Base-by-base conservation (phyloP, 352 stramenopile species). In the Pythium pectinolyticum region DNA sequence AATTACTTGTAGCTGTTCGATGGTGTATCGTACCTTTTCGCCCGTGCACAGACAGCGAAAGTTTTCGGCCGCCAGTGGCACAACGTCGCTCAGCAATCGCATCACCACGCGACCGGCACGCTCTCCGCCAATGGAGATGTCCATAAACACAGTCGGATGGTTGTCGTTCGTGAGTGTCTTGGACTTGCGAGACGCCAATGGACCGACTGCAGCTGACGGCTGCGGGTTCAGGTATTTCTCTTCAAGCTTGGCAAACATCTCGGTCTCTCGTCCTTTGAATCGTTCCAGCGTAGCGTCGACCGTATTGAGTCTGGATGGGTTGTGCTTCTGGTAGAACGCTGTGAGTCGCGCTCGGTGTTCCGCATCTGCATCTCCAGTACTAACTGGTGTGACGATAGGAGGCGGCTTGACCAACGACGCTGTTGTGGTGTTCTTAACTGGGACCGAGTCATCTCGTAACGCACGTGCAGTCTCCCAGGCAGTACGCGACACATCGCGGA, bases 51-150 rank as follows among this genome's bases (percentile, higher is more conserved):
- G 62, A 30, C 75, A 89, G 15, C 82, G 83, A 70, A 99, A 99
- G 70, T 99, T 99, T 66, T 99, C 94, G 17, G 92, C 95, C 46
- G 97, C 96, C 60, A 97, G 95, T 19, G 96, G 96, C 30, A 90
- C 93, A 51, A 87, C 73, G 73, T 98, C 89, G 53, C 90, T 92
- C 20, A 98, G 97, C 24, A 99, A 78, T 64, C 98, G 92, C 78
- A 99, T 91, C 65, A 98, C 94, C 57, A 99, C 92, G 27, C 95
- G 76, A 27, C 96, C 96, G 1, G 87, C 78, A 15, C 82, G 74
- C 32, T 78, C 73, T 14, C 78, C 85, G 28, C 83, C 84, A 45
- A 98, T 90, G 19, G 80, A 84, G 57, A 99, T 86, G 73, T 99
- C 95, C 65, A 99, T 97, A 75, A 97, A 99, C 56, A 99, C 95